Evolutionary conservation across 768 basidiomycete species (phyloP).

Genomic region (Nidularia sp.): DNA sequence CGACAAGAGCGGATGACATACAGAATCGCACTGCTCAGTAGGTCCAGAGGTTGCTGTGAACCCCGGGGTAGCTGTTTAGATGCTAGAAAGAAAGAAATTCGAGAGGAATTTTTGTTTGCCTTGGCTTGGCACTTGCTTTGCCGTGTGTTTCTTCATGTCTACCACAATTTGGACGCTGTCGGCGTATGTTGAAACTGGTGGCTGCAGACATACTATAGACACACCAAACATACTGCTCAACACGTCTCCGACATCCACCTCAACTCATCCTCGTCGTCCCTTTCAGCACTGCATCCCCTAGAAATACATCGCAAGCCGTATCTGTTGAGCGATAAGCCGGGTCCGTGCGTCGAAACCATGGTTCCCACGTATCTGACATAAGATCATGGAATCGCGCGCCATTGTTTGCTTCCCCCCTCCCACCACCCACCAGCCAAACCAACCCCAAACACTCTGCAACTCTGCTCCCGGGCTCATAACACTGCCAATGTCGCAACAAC

Average conservation of each 20-base stretch:
- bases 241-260: slow-evolving; percentile 17
- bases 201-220: slow-evolving; percentile 25
- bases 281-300: neutral
- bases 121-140: slow-evolving; percentile 26
- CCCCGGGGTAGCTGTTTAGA: too few relatives aligned
- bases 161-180: slow-evolving; percentile 70
- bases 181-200: slow-evolving; percentile 56
- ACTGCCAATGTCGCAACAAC: slow-evolving; percentile 43
- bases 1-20: too few relatives aligned
- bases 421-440: slow-evolving; percentile 40
- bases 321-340: slow-evolving; percentile 15
- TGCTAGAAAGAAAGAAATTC: too few relatives aligned
- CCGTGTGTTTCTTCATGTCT: slow-evolving; percentile 73
- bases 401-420: slow-evolving; percentile 39
- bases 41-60: too few relatives aligned
- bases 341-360: slow-evolving; percentile 53
- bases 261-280: slow-evolving; percentile 3
- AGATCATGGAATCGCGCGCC: slow-evolving; percentile 37
- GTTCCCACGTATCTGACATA: slow-evolving; percentile 62
- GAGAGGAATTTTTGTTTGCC: too few relatives aligned
- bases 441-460: slow-evolving; percentile 28
- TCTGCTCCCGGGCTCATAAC: slow-evolving; percentile 9
- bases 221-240: slow-evolving; percentile 38
- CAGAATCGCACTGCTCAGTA: too few relatives aligned
- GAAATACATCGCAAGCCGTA: slow-evolving; percentile 5